phyloP scores from a whole-genome alignment of 2,329 filamentous ascomycete genomes.

The Cercospora berteroae region DNA sequence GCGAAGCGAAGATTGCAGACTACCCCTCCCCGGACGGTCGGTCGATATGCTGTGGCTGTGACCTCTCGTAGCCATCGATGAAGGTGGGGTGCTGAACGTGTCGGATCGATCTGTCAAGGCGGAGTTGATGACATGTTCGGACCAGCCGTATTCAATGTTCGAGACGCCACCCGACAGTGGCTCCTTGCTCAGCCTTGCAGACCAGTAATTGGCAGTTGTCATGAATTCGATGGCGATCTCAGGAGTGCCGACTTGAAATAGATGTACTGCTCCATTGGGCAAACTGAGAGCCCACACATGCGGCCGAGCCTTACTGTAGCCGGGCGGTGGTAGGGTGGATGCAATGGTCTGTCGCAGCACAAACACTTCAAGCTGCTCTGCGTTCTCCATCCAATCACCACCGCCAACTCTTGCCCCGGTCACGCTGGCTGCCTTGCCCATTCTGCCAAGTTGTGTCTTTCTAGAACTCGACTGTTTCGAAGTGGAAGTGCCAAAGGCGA shows the following conservation, averaged over 20 bases:
- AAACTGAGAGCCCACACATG: slow-evolving; percentile 93
- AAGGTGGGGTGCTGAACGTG: slow-evolving; percentile 34
- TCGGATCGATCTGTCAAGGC: slow-evolving; percentile 40
- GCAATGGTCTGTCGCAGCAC: slow-evolving; percentile 88
- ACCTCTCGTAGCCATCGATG: slow-evolving; percentile 30
- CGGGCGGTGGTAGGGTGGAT: slow-evolving; percentile 81
- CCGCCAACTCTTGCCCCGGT: slow-evolving; percentile 76
- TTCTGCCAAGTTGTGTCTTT: slow-evolving; percentile 40
- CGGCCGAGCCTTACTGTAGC: slow-evolving; percentile 85
- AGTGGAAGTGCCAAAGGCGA: slow-evolving; percentile 78
- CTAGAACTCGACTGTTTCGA: slow-evolving; percentile 42
- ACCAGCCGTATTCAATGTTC: slow-evolving; percentile 98
- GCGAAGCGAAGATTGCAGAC: slow-evolving; percentile 53
- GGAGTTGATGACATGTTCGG: slow-evolving; percentile 70
- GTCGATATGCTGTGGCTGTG: slow-evolving; percentile 31
- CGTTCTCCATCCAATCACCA: slow-evolving; percentile 97
- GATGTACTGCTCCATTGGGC: slow-evolving; percentile 87
- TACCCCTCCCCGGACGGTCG: slow-evolving; percentile 26
- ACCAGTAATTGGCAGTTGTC: slow-evolving; percentile 95
- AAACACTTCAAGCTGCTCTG: slow-evolving; percentile 83
- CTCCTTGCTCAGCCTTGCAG: slow-evolving; percentile 87
- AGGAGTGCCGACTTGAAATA: slow-evolving; percentile 96
- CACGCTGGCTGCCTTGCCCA: slow-evolving; percentile 37
- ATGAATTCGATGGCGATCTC: slow-evolving; percentile 96
- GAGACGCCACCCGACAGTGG: slow-evolving; percentile 89